phyloP scores from a whole-genome alignment of 306 rosid species.

The Gleditsia sinensis region DNA sequence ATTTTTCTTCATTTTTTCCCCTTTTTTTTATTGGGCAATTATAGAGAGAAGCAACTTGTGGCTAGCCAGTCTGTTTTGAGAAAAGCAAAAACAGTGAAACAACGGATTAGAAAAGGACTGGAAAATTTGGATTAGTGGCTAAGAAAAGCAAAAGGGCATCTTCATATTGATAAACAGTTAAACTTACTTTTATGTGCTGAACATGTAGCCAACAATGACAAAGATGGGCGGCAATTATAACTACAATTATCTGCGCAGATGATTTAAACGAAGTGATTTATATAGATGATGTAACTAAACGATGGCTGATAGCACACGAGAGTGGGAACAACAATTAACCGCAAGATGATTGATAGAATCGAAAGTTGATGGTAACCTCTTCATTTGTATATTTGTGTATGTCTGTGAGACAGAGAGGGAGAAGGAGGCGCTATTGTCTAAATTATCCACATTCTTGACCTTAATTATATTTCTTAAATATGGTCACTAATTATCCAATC shows the following conservation, averaged over 20 bases:
- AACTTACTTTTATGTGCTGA: neutral
- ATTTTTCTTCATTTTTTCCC: no score
- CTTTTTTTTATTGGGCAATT: neutral
- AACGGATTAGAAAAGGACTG: neutral
- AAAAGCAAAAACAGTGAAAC: neutral
- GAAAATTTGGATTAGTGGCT: neutral
- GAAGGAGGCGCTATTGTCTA: neutral
- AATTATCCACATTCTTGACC: neutral
- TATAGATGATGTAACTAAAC: slow-evolving; percentile 4
- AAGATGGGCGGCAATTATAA: slow-evolving; percentile 3
- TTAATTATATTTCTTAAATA: neutral
- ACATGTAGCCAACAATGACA: slow-evolving; percentile 13
- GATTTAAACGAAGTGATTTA: neutral
- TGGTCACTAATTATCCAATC: no score
- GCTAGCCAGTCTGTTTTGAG: no score
- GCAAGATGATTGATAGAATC: neutral
- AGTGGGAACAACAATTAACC: slow-evolving; percentile 5
- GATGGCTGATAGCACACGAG: neutral
- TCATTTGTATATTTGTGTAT: neutral
- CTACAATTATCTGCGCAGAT: neutral
- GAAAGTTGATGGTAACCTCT: neutral
- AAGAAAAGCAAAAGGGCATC: neutral
- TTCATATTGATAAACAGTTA: slow-evolving; percentile 1
- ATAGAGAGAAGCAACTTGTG: neutral
- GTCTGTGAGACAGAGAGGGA: neutral